A percentile compares a stretch with the other conserved stretches of the same genome.
phyloP scores from a whole-genome alignment of 2,329 filamentous ascomycete species.

The Karstenula rhodostoma region DNA sequence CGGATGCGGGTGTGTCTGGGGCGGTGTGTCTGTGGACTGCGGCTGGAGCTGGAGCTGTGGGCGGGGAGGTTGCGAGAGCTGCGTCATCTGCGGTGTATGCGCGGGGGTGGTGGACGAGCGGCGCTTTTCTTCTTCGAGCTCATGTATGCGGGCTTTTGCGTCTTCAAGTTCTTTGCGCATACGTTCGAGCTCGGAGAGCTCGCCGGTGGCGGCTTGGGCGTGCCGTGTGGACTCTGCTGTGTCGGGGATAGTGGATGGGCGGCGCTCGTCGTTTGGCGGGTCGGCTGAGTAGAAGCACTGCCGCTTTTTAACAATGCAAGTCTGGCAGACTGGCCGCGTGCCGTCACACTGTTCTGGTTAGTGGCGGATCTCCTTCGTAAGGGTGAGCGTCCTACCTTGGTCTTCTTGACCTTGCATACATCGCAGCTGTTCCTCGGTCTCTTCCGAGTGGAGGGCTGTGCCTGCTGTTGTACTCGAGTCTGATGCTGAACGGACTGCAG shows the following conservation, averaged over 20 bases:
- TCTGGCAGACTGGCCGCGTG: slow-evolving; percentile 42
- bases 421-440: slow-evolving; percentile 46
- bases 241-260: slow-evolving; percentile 18
- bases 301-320: slow-evolving; percentile 46
- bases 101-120: slow-evolving; percentile 36
- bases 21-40: slow-evolving; percentile 21
- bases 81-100: slow-evolving; percentile 33
- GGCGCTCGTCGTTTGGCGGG: slow-evolving; percentile 26
- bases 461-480: slow-evolving; percentile 16
- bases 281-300: slow-evolving; percentile 43
- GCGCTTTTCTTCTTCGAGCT: slow-evolving; percentile 43
- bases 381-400: slow-evolving; percentile 35
- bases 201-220: slow-evolving; percentile 28
- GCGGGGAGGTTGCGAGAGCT: background rate
- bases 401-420: slow-evolving; percentile 48
- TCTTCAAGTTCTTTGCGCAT: slow-evolving; percentile 48
- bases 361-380: background rate
- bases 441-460: slow-evolving; percentile 20
- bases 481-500: slow-evolving; percentile 15
- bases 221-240: slow-evolving; percentile 26
- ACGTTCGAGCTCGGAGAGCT: slow-evolving; percentile 43
- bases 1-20: slow-evolving; percentile 2
- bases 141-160: slow-evolving; percentile 45
- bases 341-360: slow-evolving; percentile 45
- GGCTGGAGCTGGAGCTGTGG: slow-evolving; percentile 29